These are phyloP conservation scores for Cornus controversa DNA, from an alignment of 148 eudicot species.

Conservation along the genomic window DNA sequence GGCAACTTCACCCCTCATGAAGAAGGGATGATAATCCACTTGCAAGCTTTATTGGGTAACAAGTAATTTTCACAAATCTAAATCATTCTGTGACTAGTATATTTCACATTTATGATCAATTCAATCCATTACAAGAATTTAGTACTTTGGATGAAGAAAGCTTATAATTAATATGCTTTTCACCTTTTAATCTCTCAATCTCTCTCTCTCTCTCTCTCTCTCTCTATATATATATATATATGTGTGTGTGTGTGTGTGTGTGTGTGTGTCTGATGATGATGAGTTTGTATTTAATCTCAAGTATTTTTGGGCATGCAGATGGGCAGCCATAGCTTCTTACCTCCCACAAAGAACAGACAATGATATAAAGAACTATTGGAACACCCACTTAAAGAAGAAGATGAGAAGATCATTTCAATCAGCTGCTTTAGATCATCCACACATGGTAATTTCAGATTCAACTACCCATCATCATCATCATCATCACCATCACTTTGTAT, in stretches of 20 bases:
- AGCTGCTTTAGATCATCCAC: conserved; percentile 27
- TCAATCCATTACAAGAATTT: neutral
- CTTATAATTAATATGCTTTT: neutral
- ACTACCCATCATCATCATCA: conserved; percentile 18
- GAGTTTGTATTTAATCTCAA: no score
- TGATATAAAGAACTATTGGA: conserved; percentile 93
- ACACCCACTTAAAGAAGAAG: conserved; percentile 90
- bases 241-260: no score
- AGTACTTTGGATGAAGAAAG: neutral
- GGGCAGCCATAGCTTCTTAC: conserved; percentile 97
- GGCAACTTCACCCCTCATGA: conserved; percentile 57
- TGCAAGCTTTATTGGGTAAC: conserved; percentile 54
- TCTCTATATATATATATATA: no score
- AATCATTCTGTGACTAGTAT: neutral
- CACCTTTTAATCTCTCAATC: neutral
- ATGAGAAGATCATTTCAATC: conserved; percentile 62
- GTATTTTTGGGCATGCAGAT: conserved; percentile 48
- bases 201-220: no score
- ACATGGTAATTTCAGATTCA: conserved; percentile 28
- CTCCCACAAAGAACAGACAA: conserved; percentile 93
- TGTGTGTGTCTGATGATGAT: no score
- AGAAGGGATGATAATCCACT: conserved; percentile 53
- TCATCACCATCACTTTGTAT: conserved; percentile 16
- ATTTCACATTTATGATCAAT: neutral
- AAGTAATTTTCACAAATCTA: conserved; percentile 23